phyloP scores from a whole-genome alignment of 1,284 basidiomycete species.

The Irpex sp. region DNA sequence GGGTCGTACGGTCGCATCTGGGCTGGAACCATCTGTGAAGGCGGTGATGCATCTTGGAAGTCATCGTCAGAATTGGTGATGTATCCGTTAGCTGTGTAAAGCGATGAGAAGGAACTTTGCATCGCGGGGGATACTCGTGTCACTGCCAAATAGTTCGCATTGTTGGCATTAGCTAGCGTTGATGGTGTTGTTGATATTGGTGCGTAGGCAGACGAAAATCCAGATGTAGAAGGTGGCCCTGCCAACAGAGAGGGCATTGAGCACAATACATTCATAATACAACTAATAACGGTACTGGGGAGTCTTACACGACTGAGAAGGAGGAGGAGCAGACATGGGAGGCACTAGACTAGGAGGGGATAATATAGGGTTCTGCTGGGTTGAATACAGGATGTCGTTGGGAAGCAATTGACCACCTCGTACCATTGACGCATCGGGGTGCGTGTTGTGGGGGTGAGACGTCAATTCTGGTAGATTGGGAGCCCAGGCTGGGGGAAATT shows the following conservation, averaged over 20 bases:
- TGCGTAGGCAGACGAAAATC: constrained; percentile 21
- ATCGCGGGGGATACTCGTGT: constrained; percentile 7
- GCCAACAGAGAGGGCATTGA: constrained; percentile 60
- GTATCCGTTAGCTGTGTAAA: constrained; percentile 22
- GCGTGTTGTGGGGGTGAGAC: constrained; percentile 11
- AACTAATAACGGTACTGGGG: constrained; percentile 61
- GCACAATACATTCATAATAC: constrained; percentile 65
- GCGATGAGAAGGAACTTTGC: constrained; percentile 18
- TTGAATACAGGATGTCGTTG: constrained; percentile 37
- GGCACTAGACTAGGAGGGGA: constrained; percentile 32
- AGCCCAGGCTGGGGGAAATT: constrained; percentile 29
- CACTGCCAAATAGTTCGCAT: constrained; percentile 2
- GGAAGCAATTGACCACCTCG: constrained; percentile 25
- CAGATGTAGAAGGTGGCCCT: constrained; percentile 35
- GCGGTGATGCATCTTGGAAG: constrained; percentile 13
- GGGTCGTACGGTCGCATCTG: constrained; percentile 21
- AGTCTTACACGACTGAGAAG: constrained; percentile 54
- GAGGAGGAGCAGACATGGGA: constrained; percentile 21
- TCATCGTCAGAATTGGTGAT: constrained; percentile 21
- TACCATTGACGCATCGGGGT: constrained; percentile 26
- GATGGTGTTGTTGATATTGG: constrained; percentile 15
- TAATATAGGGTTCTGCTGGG: constrained; percentile 32
- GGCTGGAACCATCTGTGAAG: constrained; percentile 13
- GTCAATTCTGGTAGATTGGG: constrained; percentile 35
- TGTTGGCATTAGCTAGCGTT: not conserved